phyloP scores from a whole-genome alignment of 2,329 filamentous ascomycete species.

The Epichloe uncinata region DNA sequence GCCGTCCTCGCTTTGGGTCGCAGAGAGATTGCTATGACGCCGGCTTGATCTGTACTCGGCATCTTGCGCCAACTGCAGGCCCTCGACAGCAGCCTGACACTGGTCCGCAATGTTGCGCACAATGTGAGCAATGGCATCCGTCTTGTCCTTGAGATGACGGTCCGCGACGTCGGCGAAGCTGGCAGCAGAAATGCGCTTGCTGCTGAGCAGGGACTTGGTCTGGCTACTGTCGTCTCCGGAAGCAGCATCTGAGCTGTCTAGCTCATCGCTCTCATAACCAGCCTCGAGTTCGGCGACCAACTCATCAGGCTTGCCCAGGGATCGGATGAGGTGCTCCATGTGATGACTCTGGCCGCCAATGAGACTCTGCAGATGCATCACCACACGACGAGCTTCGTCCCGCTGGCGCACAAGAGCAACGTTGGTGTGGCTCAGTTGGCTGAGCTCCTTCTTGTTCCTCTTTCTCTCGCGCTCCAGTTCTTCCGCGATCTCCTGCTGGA shows the following conservation, averaged over 20 bases:
- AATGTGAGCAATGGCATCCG: constrained; percentile 96
- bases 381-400: constrained; percentile 91
- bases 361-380: constrained; percentile 89
- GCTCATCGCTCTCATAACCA: constrained; percentile 49
- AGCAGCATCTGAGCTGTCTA: constrained; percentile 14
- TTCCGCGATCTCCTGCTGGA: constrained; percentile 98
- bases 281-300: constrained; percentile 62
- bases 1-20: constrained; percentile 48
- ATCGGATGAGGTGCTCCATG: constrained; percentile 97
- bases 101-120: constrained; percentile 99
- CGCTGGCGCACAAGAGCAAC: constrained; percentile 72
- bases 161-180: constrained; percentile 93
- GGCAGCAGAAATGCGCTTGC: constrained; percentile 40
- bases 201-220: constrained; percentile 28
- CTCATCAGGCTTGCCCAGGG: constrained; percentile 67
- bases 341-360: constrained; percentile 96
- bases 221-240: constrained; percentile 17
- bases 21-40: constrained; percentile 44
- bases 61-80: constrained; percentile 85
- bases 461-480: constrained; percentile 95
- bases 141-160: constrained; percentile 95
- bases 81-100: constrained; percentile 92
- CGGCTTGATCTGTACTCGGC: constrained; percentile 46
- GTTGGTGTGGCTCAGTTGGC: constrained; percentile 80
- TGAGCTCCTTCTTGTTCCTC: constrained; percentile 92